Evolutionary conservation across 768 basidiomycete genomes (phyloP).

Genomic region (Mycena polygramma): DNA sequence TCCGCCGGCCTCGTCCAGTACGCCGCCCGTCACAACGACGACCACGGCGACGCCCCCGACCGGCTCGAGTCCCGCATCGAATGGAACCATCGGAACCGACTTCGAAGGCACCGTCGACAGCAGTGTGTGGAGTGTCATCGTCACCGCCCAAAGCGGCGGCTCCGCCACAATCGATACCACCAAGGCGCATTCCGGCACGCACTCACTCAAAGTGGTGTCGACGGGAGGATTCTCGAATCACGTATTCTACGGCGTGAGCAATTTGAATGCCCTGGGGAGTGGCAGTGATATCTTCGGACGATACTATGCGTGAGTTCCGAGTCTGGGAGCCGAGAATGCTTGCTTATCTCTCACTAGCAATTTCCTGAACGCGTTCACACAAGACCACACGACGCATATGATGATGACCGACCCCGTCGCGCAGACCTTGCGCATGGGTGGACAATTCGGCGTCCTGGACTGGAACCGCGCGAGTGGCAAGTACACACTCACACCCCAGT

Average conservation of each 20-base stretch:
- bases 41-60: constrained; percentile 34
- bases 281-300: constrained; percentile 37
- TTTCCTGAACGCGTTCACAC: constrained; percentile 37
- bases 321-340: constrained; percentile 20
- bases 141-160: constrained; percentile 36
- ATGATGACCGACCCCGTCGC: constrained; percentile 42
- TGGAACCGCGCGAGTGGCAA: constrained; percentile 39
- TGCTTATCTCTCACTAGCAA: constrained; percentile 35
- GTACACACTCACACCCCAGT: constrained; percentile 24
- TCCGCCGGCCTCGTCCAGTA: constrained; percentile 25
- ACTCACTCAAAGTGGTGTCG: constrained; percentile 38
- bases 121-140: constrained; percentile 39
- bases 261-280: constrained; percentile 36
- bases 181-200: constrained; percentile 38
- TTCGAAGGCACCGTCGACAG: constrained; percentile 36
- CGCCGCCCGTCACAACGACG: constrained; percentile 28
- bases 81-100: constrained; percentile 35
- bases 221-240: constrained; percentile 36
- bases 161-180: constrained; percentile 39
- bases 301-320: constrained; percentile 39
- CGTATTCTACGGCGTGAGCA: constrained; percentile 36
- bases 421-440: constrained; percentile 40
- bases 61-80: constrained; percentile 29
- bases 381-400: constrained; percentile 40
- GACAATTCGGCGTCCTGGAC: constrained; percentile 41